These are phyloP conservation scores for Solanum peruvianum DNA, from an alignment of 257 asterid genomes.

Conservation along the genomic window DNA sequence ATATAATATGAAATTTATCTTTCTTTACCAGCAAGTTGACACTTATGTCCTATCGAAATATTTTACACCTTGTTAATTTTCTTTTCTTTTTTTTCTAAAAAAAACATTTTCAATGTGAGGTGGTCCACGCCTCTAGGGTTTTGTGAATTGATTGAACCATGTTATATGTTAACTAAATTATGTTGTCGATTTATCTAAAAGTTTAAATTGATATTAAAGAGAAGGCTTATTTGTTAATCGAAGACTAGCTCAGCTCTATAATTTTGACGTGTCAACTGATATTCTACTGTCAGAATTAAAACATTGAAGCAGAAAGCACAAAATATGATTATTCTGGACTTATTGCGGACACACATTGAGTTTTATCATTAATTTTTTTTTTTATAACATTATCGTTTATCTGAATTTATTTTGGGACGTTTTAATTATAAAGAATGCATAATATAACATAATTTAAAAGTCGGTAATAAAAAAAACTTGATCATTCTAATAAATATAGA, in stretches of 20 bases:
- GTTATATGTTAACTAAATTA: no score
- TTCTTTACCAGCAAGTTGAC: constrained; percentile 3
- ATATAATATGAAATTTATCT: not conserved
- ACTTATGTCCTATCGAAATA: not conserved
- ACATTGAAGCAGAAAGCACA: not conserved
- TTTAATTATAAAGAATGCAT: not conserved
- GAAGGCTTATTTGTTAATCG: not conserved
- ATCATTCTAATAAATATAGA: not conserved
- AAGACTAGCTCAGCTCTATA: not conserved
- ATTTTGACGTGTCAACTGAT: no score
- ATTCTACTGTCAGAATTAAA: no score
- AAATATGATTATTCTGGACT: not conserved
- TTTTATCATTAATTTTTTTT: not conserved
- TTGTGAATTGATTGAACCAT: not conserved
- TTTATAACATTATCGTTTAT: not conserved
- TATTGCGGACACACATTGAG: not conserved
- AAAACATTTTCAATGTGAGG: not conserved
- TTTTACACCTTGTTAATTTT: not conserved
- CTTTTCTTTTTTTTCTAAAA: not conserved
- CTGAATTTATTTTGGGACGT: no score
- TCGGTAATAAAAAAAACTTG: not conserved
- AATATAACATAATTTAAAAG: not conserved
- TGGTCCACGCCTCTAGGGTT: not conserved
- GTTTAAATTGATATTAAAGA: not conserved
- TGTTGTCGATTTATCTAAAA: not conserved